Conservation (phyloP, 805 yeast genomes). For the Helenozyma rhizophorensis region DNA sequence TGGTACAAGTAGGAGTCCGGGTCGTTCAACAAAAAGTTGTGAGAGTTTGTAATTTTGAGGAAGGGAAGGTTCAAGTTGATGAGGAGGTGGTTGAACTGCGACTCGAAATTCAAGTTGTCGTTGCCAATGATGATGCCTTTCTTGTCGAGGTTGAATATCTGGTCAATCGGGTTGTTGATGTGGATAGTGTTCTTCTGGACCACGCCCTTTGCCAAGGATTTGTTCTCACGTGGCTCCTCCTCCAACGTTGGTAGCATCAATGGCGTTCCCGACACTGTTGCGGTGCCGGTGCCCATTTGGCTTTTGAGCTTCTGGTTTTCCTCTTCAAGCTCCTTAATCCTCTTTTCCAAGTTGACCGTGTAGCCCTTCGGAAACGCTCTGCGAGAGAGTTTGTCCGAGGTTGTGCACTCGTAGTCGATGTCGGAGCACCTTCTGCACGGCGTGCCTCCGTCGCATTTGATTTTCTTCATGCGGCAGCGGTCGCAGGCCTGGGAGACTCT, state of each 20-base stretch:
- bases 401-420: slow-evolving; percentile 64
- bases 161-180: slow-evolving; percentile 42
- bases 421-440: slow-evolving; percentile 69
- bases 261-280: slow-evolving; percentile 28
- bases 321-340: slow-evolving; percentile 56
- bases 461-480: slow-evolving; percentile 71
- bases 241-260: slow-evolving; percentile 30
- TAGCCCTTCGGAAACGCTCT: slow-evolving; percentile 80
- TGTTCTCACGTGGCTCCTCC: slow-evolving; percentile 14
- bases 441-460: slow-evolving; percentile 67
- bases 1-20: slow-evolving; percentile 40
- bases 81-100: slow-evolving; percentile 41
- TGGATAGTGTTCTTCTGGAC: slow-evolving; percentile 15
- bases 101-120: slow-evolving; percentile 42
- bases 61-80: slow-evolving; percentile 41
- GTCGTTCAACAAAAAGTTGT: slow-evolving; percentile 37
- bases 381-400: slow-evolving; percentile 69
- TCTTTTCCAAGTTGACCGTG: slow-evolving; percentile 67
- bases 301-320: slow-evolving; percentile 23
- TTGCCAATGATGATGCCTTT: slow-evolving; percentile 43
- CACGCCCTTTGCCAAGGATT: not conserved
- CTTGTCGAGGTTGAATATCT: slow-evolving; percentile 39
- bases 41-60: slow-evolving; percentile 41
- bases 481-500: slow-evolving; percentile 80
- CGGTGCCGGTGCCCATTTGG: slow-evolving; percentile 1